Conservation (phyloP, 495 filamentous ascomycete genomes). For the Podospora tetraspora region DNA sequence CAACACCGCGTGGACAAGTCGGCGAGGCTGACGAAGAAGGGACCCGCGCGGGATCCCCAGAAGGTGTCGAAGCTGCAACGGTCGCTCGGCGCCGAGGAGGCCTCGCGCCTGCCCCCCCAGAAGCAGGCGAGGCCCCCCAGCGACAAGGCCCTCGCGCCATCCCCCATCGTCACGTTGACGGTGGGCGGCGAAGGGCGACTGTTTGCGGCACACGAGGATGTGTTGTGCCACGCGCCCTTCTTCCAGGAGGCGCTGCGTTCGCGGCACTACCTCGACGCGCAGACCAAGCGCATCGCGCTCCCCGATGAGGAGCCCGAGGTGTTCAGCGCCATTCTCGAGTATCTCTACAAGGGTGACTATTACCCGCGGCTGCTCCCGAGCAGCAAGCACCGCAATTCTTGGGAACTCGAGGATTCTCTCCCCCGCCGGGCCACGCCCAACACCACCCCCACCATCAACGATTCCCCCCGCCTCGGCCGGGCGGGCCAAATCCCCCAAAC, state of each 20-base stretch:
- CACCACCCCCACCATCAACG: constrained; percentile 35
- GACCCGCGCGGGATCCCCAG: constrained; percentile 59
- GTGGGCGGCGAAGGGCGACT: constrained; percentile 76
- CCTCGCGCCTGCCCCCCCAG: constrained; percentile 22
- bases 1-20: constrained; percentile 69
- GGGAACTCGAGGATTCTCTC: constrained; percentile 64
- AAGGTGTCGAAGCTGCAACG: constrained; percentile 69
- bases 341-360: constrained; percentile 93
- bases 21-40: constrained; percentile 65
- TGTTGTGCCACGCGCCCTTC: constrained; percentile 76
- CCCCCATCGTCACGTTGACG: constrained; percentile 76
- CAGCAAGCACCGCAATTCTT: constrained; percentile 60
- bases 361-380: constrained; percentile 64
- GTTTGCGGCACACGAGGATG: constrained; percentile 87
- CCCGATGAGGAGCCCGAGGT: constrained; percentile 84
- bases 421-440: constrained; percentile 31
- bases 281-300: constrained; percentile 65
- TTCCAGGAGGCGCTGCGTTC: constrained; percentile 57
- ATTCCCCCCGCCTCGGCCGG: constrained; percentile 42
- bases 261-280: constrained; percentile 55
- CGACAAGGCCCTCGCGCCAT: constrained; percentile 43
- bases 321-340: constrained; percentile 86
- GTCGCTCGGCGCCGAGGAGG: constrained; percentile 36
- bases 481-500: constrained; percentile 35
- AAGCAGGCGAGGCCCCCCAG: constrained; percentile 44